Percentiles rank a stretch among this genome's conserved stretches.
Conservation (phyloP, 2,329 filamentous ascomycete genomes). For the Trichoderma koningiopsis region DNA sequence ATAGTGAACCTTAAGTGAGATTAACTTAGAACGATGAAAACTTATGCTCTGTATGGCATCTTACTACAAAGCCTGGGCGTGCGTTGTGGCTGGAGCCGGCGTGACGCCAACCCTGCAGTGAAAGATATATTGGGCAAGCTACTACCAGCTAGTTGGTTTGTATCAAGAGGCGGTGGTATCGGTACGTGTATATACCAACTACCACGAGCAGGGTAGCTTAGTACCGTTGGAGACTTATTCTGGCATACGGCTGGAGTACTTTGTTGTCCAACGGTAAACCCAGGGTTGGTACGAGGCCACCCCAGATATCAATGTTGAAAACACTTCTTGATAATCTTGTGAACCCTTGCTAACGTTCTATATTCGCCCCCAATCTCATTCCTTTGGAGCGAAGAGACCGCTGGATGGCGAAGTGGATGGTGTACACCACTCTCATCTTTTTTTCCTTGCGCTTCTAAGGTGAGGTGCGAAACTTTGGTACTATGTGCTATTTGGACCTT, state of each 20-base stretch:
- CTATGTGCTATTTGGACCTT: background rate
- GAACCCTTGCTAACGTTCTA: background rate
- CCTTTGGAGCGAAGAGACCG: background rate
- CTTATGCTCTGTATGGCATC: background rate
- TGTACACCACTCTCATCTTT: background rate
- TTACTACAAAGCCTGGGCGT: background rate
- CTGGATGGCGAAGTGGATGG: background rate
- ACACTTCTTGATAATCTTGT: no score
- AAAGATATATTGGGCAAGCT: background rate
- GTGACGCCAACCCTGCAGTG: background rate
- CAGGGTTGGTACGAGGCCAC: background rate
- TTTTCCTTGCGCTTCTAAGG: background rate
- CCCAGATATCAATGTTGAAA: background rate
- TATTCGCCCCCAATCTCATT: background rate
- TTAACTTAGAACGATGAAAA: background rate
- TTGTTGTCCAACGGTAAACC: background rate
- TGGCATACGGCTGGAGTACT: background rate
- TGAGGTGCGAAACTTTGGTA: background rate
- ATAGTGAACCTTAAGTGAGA: background rate
- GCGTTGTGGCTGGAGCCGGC: conserved; percentile 1
- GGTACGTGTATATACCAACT: background rate
- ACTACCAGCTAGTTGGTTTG: background rate
- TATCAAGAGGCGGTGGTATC: background rate
- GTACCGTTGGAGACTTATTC: background rate
- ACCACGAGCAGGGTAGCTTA: background rate